Evolutionary conservation across 73 alveolate species (phyloP).

Genomic region (Diophrys appendiculata): DNA sequence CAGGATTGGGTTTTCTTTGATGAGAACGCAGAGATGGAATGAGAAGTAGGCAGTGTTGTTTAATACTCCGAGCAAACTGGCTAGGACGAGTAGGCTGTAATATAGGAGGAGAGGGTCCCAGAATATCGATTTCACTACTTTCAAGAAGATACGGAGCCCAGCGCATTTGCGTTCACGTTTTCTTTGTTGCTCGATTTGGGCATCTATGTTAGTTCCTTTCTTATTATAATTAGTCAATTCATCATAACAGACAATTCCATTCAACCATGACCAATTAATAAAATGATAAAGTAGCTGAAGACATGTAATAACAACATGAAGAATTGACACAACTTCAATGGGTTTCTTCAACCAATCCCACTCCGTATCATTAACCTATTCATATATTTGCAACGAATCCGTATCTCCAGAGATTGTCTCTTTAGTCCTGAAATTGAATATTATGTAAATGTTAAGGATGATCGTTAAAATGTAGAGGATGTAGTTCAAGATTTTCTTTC

Average conservation of each 20-base stretch:
- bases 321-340: no score
- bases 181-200: not conserved
- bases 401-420: no score
- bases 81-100: not conserved
- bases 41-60: not conserved
- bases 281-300: not conserved
- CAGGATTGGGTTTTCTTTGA: conserved; percentile 6
- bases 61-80: not conserved
- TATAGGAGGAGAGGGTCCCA: not conserved
- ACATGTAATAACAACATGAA: not conserved
- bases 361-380: no score
- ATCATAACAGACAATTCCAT: not conserved
- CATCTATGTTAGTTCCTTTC: not conserved
- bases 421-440: no score
- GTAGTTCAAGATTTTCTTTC: not conserved
- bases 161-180: not conserved
- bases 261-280: conserved; percentile 1
- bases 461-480: not conserved
- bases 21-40: conserved; percentile 5
- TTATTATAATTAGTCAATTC: no score
- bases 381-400: no score
- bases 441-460: not conserved
- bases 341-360: no score
- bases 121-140: not conserved
- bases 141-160: not conserved